phyloP scores from a whole-genome alignment of 2,329 filamentous ascomycete genomes.

The Pseudogymnoascus sp. region DNA sequence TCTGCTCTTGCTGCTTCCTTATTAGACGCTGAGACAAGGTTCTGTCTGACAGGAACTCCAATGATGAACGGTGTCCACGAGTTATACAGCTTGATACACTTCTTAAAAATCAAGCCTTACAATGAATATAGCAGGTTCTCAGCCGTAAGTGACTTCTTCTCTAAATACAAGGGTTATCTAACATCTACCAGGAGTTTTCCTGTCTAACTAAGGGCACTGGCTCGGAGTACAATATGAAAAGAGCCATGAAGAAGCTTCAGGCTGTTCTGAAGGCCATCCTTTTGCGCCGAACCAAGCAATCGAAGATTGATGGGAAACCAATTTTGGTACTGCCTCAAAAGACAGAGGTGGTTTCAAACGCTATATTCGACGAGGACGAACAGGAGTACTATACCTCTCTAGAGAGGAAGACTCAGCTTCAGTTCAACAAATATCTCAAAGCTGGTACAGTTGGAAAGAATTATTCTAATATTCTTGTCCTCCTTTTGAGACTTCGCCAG shows the following conservation, averaged over 20 bases:
- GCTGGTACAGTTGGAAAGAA: slow-evolving; percentile 60
- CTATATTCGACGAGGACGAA: slow-evolving; percentile 61
- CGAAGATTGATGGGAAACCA: slow-evolving; percentile 69
- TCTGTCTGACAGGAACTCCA: slow-evolving; percentile 73
- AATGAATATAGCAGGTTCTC: slow-evolving; percentile 56
- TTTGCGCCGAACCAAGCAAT: slow-evolving; percentile 73
- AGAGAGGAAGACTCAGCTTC: slow-evolving; percentile 57
- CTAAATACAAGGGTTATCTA: slow-evolving; percentile 7
- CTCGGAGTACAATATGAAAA: slow-evolving; percentile 19
- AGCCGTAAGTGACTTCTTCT: slow-evolving; percentile 32
- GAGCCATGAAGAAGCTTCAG: slow-evolving; percentile 64
- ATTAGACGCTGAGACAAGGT: slow-evolving; percentile 54
- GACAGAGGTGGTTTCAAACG: slow-evolving; percentile 51
- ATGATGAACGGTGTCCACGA: slow-evolving; percentile 85
- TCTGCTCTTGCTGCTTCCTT: slow-evolving; percentile 51
- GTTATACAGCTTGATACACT: slow-evolving; percentile 68
- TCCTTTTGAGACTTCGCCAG: slow-evolving; percentile 73
- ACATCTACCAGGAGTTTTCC: slow-evolving; percentile 34
- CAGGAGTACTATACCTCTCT: slow-evolving; percentile 56
- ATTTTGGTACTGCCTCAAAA: slow-evolving; percentile 64
- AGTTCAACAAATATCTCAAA: slow-evolving; percentile 70
- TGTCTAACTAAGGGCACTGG: slow-evolving; percentile 22
- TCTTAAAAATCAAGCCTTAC: slow-evolving; percentile 71
- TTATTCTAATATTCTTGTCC: slow-evolving; percentile 73
- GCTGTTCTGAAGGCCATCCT: slow-evolving; percentile 72